phyloP scores from a whole-genome alignment of 805 yeast genomes.

The Starmerella stigmatis region DNA sequence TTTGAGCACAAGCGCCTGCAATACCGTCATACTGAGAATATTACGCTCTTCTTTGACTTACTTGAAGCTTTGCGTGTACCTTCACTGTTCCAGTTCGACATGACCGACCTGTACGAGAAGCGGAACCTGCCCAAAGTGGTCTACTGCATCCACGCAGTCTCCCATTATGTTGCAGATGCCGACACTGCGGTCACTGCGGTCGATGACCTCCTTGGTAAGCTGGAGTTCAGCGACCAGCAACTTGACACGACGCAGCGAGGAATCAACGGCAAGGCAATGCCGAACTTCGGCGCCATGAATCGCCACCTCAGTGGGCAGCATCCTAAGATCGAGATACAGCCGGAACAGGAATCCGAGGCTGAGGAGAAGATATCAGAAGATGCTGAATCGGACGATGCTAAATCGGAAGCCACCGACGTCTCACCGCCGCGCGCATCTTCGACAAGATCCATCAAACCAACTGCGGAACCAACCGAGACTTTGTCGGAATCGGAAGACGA shows the following conservation, averaged over 20 bases:
- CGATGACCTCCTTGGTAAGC: constrained; percentile 49
- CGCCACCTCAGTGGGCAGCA: constrained; percentile 30
- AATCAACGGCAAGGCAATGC: constrained; percentile 56
- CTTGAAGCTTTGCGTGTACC: constrained; percentile 67
- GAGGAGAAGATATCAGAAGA: too few species aligned
- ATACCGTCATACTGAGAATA: constrained; percentile 87
- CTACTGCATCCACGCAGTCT: constrained; percentile 82
- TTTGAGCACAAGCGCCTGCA: constrained; percentile 56
- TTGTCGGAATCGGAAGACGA: constrained; percentile 3
- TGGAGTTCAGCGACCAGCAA: constrained; percentile 59
- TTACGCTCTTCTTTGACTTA: constrained; percentile 64
- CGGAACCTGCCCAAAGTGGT: constrained; percentile 89
- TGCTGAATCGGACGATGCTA: too few species aligned
- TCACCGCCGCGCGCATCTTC: too few species aligned
- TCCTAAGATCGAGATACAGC: constrained; percentile 7
- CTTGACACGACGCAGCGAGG: constrained; percentile 52
- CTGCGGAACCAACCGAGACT: too few species aligned
- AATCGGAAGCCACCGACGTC: too few species aligned
- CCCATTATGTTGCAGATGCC: constrained; percentile 54
- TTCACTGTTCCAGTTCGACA: constrained; percentile 76
- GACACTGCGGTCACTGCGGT: constrained; percentile 46
- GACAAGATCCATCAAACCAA: too few species aligned
- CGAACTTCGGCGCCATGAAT: constrained; percentile 58
- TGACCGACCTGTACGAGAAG: constrained; percentile 85
- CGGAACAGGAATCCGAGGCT: background rate